phyloP scores from a whole-genome alignment of 2,329 filamentous ascomycete genomes.

The Aspergillus tanneri region DNA sequence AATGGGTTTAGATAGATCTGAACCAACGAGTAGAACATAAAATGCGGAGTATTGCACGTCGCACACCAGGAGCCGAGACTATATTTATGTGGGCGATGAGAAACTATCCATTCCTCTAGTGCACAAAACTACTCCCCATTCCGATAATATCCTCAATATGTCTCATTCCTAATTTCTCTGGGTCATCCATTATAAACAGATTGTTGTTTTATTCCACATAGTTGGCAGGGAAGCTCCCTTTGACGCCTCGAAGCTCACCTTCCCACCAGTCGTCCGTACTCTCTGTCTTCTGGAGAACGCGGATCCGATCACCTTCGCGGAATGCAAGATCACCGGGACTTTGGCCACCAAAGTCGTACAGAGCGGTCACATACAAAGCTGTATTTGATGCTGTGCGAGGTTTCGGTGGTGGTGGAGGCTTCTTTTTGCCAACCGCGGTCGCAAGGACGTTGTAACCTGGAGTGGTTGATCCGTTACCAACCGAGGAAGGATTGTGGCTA shows the following conservation, averaged over 20 bases:
- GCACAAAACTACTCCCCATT: not conserved
- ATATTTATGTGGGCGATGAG: too few relatives aligned
- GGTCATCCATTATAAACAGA: not conserved
- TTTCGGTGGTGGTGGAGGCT: slow-evolving; percentile 71
- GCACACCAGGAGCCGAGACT: too few relatives aligned
- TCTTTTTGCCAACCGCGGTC: slow-evolving; percentile 62
- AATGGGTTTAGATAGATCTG: too few relatives aligned
- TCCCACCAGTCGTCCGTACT: slow-evolving; percentile 88
- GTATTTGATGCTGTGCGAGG: slow-evolving; percentile 54
- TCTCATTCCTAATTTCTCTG: not conserved
- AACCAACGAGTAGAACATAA: too few relatives aligned
- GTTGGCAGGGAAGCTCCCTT: slow-evolving; percentile 78
- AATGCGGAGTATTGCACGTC: too few relatives aligned
- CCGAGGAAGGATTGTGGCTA: slow-evolving; percentile 31
- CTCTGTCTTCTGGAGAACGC: slow-evolving; percentile 72
- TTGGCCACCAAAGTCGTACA: slow-evolving; percentile 73
- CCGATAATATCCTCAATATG: not conserved
- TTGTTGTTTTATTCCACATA: slow-evolving; percentile 60
- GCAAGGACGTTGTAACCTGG: slow-evolving; percentile 38
- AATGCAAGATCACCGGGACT: slow-evolving; percentile 70
- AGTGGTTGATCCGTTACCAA: slow-evolving; percentile 41
- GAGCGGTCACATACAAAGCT: slow-evolving; percentile 62
- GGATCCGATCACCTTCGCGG: slow-evolving; percentile 73
- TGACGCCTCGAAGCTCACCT: slow-evolving; percentile 67
- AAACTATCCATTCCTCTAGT: too few relatives aligned